Evolutionary conservation across 2,329 filamentous ascomycete genomes (phyloP), one percentile per base, ranked within the genome.

Genomic region (Macrophomina pseudophaseolina): DNA sequence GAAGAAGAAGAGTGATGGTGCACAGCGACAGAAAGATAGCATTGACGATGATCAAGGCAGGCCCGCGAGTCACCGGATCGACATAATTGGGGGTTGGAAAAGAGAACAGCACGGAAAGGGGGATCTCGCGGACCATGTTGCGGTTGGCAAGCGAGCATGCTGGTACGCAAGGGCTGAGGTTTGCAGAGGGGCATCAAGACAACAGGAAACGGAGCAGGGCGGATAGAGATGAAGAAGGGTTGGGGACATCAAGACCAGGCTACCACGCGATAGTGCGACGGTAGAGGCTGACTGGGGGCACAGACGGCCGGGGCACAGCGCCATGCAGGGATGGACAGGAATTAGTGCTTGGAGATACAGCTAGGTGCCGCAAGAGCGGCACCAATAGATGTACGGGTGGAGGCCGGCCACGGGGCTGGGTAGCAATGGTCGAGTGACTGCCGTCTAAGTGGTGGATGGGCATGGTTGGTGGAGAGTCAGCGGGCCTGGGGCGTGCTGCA

Each of bases 61-160:
- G 68, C 33, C 81, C 80, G 64, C 79, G 73, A 2, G 76, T 81
- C 1, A 69, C 69, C 1, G 81, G 81, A 66, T 83, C 68, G 54
- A 75, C 72, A 62, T 81, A 82, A 68, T 82, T 79, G 0, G 80
- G 79, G 2, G 66, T 71, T 2, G 80, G 80, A 75, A 77, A 82
- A 42, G 71, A 70, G 32, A 75, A 56, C 46, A 78, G 67, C 52
- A 82, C 76, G 12, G 73, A 70, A 7, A 70, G 58, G 5, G 76
- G 76, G 30, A 76, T 72, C 35, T 72, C 48, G 62, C 72, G 71
- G 74, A 76, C 48, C 60, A 64, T 64, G 5, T 42, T 64, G 30
- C 23, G 32, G 33, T 54, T 9, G 23, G 8, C 32, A 11, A 33
- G 11, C 8, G 32, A 9, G n/a, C 58, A 62, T 62, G 30, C 42